Percentiles rank a stretch among this genome's conserved stretches.
Conservation (phyloP, 768 basidiomycete species). For the Tubosaeta sp. region DNA sequence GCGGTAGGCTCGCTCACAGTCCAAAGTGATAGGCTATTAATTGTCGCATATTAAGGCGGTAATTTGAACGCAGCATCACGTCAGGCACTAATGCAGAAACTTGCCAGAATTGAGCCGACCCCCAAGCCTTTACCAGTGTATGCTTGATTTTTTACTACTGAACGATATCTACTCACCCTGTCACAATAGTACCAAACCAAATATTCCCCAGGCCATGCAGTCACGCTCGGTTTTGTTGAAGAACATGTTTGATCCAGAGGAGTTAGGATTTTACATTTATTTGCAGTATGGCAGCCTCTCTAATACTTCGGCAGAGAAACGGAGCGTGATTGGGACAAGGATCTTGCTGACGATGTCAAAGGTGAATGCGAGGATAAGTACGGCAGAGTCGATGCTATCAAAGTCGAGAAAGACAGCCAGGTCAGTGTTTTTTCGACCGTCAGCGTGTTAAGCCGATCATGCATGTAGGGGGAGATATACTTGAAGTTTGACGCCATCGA, state of each 20-base stretch:
- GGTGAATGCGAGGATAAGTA: constrained; percentile 91
- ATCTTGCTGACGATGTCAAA: constrained; percentile 95
- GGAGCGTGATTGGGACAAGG: constrained; percentile 93
- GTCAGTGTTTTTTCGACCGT: constrained; percentile 40
- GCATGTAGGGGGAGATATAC: constrained; percentile 88
- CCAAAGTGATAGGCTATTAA: constrained; percentile 6
- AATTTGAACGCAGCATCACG: constrained; percentile 97
- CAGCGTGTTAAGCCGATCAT: constrained; percentile 8
- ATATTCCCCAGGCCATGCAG: constrained; percentile 80
- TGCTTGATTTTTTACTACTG: constrained; percentile 21
- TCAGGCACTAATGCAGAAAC: constrained; percentile 99
- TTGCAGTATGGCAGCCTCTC: neutral
- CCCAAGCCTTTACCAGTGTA: constrained; percentile 61
- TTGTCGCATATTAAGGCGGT: constrained; percentile 58
- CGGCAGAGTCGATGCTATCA: constrained; percentile 81
- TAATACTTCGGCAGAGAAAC: constrained; percentile 64
- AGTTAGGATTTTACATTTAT: constrained; percentile 51
- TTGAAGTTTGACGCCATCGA: constrained; percentile 84
- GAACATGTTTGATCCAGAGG: constrained; percentile 98
- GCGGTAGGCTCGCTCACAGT: constrained; percentile 48
- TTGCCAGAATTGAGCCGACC: constrained; percentile 86
- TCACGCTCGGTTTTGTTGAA: constrained; percentile 86
- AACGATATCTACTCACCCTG: constrained; percentile 10
- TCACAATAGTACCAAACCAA: constrained; percentile 58
- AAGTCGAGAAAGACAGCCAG: constrained; percentile 91